Evolutionary conservation across 805 yeast species (phyloP).

Genomic region (Barnettozyma wickerhamii): DNA sequence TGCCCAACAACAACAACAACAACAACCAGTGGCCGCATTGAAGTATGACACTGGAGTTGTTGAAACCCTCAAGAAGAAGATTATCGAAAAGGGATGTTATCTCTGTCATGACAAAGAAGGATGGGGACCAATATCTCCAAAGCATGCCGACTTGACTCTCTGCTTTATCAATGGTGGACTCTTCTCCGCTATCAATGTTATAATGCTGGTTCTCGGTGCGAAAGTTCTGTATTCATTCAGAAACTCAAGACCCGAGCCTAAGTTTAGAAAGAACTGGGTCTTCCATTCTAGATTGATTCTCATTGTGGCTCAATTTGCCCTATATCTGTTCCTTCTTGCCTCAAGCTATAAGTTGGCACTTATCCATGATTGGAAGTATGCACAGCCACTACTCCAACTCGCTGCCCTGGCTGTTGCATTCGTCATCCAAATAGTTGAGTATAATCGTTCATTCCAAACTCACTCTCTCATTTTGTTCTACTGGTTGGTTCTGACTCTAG

Average conservation of each 20-base stretch:
- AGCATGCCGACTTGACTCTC: conserved; percentile 52
- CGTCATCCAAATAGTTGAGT: conserved; percentile 66
- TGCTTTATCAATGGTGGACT: conserved; percentile 55
- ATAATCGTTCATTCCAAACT: conserved; percentile 59
- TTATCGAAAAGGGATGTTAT: not conserved
- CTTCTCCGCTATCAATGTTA: conserved; percentile 36
- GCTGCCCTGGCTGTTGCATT: conserved; percentile 45
- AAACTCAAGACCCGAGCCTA: conserved; percentile 21
- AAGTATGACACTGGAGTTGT: not conserved
- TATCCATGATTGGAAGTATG: conserved; percentile 24
- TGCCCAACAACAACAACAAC: too few species aligned
- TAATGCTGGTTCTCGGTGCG: conserved; percentile 41
- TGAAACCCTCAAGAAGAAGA: not conserved
- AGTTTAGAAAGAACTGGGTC: conserved; percentile 36
- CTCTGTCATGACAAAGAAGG: conserved; percentile 32
- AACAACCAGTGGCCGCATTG: too few species aligned
- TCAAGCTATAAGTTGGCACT: conserved; percentile 18
- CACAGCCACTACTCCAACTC: conserved; percentile 36
- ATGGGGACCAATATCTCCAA: conserved; percentile 38
- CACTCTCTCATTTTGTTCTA: conserved; percentile 65
- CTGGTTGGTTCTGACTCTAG: conserved; percentile 60
- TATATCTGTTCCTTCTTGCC: conserved; percentile 24
- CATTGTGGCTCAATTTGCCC: conserved; percentile 25
- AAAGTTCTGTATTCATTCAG: conserved; percentile 30
- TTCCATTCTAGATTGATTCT: conserved; percentile 31